Conservation (phyloP, 2,329 filamentous ascomycete species). For the Waltergamsia citrina region DNA sequence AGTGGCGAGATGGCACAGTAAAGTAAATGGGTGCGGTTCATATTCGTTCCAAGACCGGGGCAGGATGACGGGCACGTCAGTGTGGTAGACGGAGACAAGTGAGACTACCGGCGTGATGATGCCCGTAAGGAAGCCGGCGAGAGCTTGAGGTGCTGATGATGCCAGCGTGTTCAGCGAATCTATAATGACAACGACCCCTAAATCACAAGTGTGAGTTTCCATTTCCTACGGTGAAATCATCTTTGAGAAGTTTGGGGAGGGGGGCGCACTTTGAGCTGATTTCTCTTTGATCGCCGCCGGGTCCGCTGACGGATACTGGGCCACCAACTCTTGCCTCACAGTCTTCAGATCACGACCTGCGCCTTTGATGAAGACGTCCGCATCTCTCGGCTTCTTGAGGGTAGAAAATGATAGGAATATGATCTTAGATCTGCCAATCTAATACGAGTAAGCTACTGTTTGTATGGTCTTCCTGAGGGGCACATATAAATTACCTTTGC, state of each 20-base stretch:
- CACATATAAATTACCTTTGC: constrained; percentile 49
- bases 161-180: constrained; percentile 68
- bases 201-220: no score
- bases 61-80: constrained; percentile 58
- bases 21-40: constrained; percentile 58
- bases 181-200: constrained; percentile 67
- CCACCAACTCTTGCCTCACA: constrained; percentile 51
- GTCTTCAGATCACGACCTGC: constrained; percentile 45
- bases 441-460: constrained; percentile 39
- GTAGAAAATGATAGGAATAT: constrained; percentile 75
- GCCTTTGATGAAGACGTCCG: constrained; percentile 59
- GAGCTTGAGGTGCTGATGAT: constrained; percentile 40
- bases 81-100: constrained; percentile 73
- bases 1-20: constrained; percentile 81
- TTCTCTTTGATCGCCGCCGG: constrained; percentile 23
- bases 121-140: constrained; percentile 61
- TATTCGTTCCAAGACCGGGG: constrained; percentile 38
- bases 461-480: constrained; percentile 55
- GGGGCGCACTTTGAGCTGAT: constrained; percentile 31
- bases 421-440: constrained; percentile 57
- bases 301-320: constrained; percentile 33
- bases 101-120: constrained; percentile 58
- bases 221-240: no score
- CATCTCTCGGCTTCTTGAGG: constrained; percentile 50
- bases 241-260: no score